Evolutionary conservation across 129 eudicot genomes (phyloP), one percentile per base, ranked within the genome.

Genomic region (Flaveria sonorensis): DNA sequence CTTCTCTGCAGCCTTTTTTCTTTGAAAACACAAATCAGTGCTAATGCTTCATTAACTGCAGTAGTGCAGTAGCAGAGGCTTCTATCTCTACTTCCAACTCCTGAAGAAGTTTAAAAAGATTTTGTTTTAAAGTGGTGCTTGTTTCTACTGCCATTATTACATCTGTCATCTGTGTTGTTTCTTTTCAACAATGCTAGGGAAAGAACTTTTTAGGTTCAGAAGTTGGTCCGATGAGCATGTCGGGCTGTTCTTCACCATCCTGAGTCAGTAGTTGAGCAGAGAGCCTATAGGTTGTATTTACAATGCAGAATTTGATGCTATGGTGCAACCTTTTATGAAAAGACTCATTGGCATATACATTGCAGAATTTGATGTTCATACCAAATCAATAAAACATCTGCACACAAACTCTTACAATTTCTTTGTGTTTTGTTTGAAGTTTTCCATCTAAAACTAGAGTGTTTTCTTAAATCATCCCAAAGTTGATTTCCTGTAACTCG

Each of bases 11-110:
- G 8, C 40, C 1, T 0, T 36, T 36, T 36, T 6, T 36, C 7
- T 6, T 36, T 6, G 7, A 36, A 24, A 1, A 36, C 7, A 6
- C 40, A 5, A 1, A 36, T 36, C 40, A 36, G 1, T 36, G 40
- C 87, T 60, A 93, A 65, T 14, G 98, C 81, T 77, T 93, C 97
- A 63, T 84, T 89, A 2, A 92, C 91, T 43, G 96, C 93, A 32
- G 36, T 30, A 30, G 36, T 26, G 30, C 30, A 26, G 36, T 30
- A 30, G 40, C 40, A 36, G 40, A 36, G 40, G 40, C 40, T 97
- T 82, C 98, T 74, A 73, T 93, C 98, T 26, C 77, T 36, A 36
- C 91, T 39, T 93, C 97, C 48, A 90, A 81, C 36, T 93, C 97
- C 42, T 88, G 88, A 47, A 90, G 96, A 52, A 78, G 71, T 76